phyloP scores from a whole-genome alignment of 2,329 filamentous ascomycete genomes.

The Microdochium paspali region DNA sequence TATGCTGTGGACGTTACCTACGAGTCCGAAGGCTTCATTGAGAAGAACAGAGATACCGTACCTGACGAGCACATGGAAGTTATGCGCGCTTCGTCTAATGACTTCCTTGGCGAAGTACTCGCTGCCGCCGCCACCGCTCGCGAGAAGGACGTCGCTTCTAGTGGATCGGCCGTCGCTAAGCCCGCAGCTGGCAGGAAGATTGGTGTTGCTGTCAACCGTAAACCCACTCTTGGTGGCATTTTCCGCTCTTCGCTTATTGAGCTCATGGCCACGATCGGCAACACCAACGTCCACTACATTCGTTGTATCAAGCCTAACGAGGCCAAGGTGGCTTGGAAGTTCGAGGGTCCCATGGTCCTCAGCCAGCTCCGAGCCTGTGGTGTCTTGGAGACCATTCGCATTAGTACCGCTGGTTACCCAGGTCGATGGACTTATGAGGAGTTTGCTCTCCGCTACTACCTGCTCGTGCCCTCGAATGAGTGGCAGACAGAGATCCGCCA shows the following conservation, averaged over 20 bases:
- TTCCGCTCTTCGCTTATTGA: constrained; percentile 98
- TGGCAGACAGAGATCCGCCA: constrained; percentile 92
- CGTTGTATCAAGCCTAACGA: constrained; percentile 99
- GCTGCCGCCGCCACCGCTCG: constrained; percentile 78
- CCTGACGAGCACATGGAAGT: constrained; percentile 97
- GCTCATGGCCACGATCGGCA: constrained; percentile 95
- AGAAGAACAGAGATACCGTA: constrained; percentile 98
- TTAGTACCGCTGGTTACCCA: constrained; percentile 94
- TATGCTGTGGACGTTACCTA: constrained; percentile 98
- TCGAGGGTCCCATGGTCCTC: constrained; percentile 97
- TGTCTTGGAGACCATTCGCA: constrained; percentile 96
- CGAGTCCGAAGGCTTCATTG: constrained; percentile 97
- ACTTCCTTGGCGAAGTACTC: constrained; percentile 75
- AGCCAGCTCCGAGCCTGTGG: constrained; percentile 95
- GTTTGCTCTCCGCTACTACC: constrained; percentile 95
- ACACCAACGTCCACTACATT: constrained; percentile 97
- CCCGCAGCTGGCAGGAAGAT: constrained; percentile 76
- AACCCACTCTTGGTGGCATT: constrained; percentile 93
- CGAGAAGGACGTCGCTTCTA: constrained; percentile 71
- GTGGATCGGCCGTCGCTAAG: constrained; percentile 63
- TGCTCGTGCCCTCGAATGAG: constrained; percentile 80
- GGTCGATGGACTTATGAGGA: constrained; percentile 99
- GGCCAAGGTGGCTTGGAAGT: constrained; percentile 92
- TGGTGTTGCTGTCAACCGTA: constrained; percentile 85
- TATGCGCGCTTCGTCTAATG: constrained; percentile 72